phyloP scores from a whole-genome alignment of 1,284 basidiomycete species.

The Ceratorhiza oryzae-sativae region DNA sequence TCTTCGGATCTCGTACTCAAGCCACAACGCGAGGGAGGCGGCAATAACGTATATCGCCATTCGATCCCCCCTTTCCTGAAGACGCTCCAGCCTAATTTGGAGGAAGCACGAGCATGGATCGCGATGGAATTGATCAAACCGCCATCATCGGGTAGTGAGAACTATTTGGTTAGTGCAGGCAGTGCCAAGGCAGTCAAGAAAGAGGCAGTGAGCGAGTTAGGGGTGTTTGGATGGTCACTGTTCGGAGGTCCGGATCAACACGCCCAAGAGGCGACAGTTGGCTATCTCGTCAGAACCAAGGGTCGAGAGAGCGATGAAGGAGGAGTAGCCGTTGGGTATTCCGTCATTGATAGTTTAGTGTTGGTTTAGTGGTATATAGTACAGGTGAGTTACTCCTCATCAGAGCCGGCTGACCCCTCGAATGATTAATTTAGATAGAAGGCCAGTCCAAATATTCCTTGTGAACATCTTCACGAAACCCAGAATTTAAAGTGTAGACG shows the following conservation, averaged over 20 bases:
- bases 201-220: conserved; percentile 89
- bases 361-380: conserved; percentile 57
- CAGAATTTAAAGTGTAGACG: too few species aligned
- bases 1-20: conserved; percentile 78
- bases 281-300: conserved; percentile 92
- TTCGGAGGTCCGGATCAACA: conserved; percentile 60
- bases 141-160: conserved; percentile 65
- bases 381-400: background rate
- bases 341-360: conserved; percentile 82
- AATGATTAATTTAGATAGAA: too few species aligned
- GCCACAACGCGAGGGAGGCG: conserved; percentile 96
- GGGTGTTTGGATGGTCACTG: conserved; percentile 88
- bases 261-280: conserved; percentile 68
- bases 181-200: conserved; percentile 55
- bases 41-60: conserved; percentile 92
- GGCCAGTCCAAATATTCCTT: too few species aligned
- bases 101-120: conserved; percentile 82
- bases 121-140: conserved; percentile 91
- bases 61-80: conserved; percentile 83
- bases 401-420: background rate
- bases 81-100: conserved; percentile 56
- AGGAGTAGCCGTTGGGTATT: conserved; percentile 91
- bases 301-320: conserved; percentile 93
- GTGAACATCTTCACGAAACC: too few species aligned
- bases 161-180: conserved; percentile 75